Conservation (phyloP, 352 stramenopile species). For the Phytophthora crassamura region DNA sequence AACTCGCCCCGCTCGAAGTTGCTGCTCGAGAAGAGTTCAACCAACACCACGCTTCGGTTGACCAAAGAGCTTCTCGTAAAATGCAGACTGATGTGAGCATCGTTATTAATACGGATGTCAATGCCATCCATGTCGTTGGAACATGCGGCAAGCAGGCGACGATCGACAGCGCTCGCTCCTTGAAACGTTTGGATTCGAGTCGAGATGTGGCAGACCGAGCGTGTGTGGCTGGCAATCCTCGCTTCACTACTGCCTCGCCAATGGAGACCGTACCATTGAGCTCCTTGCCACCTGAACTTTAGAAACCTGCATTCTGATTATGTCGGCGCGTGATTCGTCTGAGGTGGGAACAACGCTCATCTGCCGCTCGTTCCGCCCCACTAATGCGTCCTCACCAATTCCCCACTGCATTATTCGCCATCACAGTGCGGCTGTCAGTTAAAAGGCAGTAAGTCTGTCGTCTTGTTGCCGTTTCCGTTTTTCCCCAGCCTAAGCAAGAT, state of each 20-base stretch:
- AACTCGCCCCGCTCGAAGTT: too few species aligned
- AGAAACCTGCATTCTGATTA: slow-evolving; percentile 15
- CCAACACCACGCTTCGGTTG: too few species aligned
- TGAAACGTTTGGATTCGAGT: slow-evolving; percentile 25
- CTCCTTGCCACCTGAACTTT: background rate
- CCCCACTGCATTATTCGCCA: too few species aligned
- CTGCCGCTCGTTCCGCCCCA: background rate
- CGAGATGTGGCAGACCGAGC: slow-evolving; percentile 14
- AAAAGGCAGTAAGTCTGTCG: too few species aligned
- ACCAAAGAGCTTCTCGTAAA: too few species aligned
- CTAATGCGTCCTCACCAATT: background rate
- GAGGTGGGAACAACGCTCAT: slow-evolving; percentile 19
- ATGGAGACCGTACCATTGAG: too few species aligned
- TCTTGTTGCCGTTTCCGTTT: too few species aligned
- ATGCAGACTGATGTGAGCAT: slow-evolving; percentile 10
- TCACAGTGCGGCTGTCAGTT: too few species aligned
- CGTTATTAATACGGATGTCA: slow-evolving; percentile 12
- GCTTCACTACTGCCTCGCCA: too few species aligned
- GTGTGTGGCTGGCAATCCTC: too few species aligned
- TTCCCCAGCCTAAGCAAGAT: too few species aligned
- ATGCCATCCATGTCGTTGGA: slow-evolving; percentile 12
- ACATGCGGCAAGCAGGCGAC: slow-evolving; percentile 17
- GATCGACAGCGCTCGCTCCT: slow-evolving; percentile 10
- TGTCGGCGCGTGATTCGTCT: slow-evolving; percentile 19
- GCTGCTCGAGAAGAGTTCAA: too few species aligned